These are phyloP conservation scores for Cladosporium sp. DNA, from an alignment of 2,329 filamentous ascomycete genomes.

Conservation along the genomic window DNA sequence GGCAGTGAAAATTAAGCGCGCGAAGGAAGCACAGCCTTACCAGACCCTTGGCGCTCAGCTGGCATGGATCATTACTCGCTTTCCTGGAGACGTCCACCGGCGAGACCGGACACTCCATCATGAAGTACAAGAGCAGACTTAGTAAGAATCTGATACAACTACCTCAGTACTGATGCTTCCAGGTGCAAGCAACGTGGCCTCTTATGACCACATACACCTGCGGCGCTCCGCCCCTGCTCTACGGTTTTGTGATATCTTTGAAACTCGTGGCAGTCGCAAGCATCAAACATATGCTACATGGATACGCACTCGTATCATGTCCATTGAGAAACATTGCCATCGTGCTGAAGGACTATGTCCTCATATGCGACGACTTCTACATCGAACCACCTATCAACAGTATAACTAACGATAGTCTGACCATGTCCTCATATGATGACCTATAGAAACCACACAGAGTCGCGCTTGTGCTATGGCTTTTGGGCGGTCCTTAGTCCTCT, in stretches of 20 bases:
- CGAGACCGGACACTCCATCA: background rate
- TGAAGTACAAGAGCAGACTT: background rate
- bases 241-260: background rate
- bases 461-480: background rate
- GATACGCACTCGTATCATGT: too few species aligned
- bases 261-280: background rate
- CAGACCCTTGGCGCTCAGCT: background rate
- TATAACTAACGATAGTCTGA: background rate
- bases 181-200: too few species aligned
- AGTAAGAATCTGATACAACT: background rate
- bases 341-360: background rate
- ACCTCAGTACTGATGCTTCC: background rate
- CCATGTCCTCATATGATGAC: background rate
- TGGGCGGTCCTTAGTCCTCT: background rate
- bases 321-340: background rate
- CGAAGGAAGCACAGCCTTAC: constrained; percentile 5
- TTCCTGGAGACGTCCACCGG: background rate
- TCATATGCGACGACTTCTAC: background rate
- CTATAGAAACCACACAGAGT: background rate
- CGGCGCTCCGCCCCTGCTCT: background rate
- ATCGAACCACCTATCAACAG: background rate
- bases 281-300: background rate
- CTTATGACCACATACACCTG: too few species aligned
- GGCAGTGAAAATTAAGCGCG: background rate
- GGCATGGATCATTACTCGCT: background rate